Evolutionary conservation across 1,284 basidiomycete species (phyloP).

Genomic region (Leucocoprinus gongylophorus): DNA sequence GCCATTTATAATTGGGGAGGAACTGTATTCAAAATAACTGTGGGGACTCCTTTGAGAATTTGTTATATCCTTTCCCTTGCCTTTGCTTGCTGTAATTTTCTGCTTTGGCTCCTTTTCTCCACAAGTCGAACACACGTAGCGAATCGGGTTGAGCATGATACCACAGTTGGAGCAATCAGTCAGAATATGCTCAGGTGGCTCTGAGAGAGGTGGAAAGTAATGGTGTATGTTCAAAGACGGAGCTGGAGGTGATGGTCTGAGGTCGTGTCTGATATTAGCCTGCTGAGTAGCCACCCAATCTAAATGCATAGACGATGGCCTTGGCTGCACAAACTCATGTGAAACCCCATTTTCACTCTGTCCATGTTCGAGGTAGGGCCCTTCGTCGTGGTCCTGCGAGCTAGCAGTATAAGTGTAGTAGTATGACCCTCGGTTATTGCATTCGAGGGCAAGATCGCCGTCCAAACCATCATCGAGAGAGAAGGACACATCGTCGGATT

Average conservation of each 20-base stretch:
- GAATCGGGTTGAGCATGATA: constrained; percentile 63
- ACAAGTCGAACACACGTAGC: constrained; percentile 82
- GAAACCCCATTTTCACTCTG: constrained; percentile 41
- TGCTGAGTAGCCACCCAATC: constrained; percentile 52
- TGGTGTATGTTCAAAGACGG: constrained; percentile 9
- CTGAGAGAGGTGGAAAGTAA: constrained; percentile 31
- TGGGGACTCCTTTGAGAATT: constrained; percentile 1
- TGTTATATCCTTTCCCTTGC: constrained; percentile 22
- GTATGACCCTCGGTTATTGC: constrained; percentile 60
- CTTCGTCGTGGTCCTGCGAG: constrained; percentile 24
- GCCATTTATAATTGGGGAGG: constrained; percentile 33
- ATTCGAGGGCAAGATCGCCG: constrained; percentile 59
- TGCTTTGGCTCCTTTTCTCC: constrained; percentile 58
- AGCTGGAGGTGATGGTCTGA: neutral
- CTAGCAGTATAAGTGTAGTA: constrained; percentile 62
- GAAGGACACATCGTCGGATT: constrained; percentile 44
- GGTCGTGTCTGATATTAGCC: constrained; percentile 12
- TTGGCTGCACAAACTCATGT: constrained; percentile 23
- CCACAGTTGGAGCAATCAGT: constrained; percentile 81
- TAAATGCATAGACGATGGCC: constrained; percentile 58
- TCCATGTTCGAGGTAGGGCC: constrained; percentile 36
- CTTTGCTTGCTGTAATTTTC: constrained; percentile 18
- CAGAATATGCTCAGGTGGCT: constrained; percentile 56
- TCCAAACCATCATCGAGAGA: constrained; percentile 34
- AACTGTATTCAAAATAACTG: constrained; percentile 18